Base-by-base conservation (phyloP, 2,329 filamentous ascomycete genomes). In the Pseudogymnoascus sp. region DNA sequence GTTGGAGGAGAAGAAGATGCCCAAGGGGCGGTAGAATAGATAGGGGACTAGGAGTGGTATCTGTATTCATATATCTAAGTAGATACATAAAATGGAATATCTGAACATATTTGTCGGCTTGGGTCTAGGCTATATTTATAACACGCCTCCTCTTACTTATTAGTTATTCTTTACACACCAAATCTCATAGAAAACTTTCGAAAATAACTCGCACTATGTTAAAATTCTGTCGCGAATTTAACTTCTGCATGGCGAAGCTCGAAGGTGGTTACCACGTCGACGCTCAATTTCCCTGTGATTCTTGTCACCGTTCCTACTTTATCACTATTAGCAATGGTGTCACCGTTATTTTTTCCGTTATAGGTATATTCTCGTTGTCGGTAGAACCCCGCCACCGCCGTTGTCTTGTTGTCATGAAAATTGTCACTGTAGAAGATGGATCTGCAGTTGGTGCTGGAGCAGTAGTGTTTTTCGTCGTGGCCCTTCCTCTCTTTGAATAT, bases 1-100 rank as follows among this genome's bases (percentile, higher is more conserved):
- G 16, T 73, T 96, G 70, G 91, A 92, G 72, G 89, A 91, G 65
- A 90, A 85, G 79, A 96, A 91, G 77, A 82, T 89, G 77, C 84
- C 86, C 0, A 90, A 88, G 57, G 68, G 65, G 16, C 63, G 66
- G 64, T 48, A 62, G 10, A 16, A 21, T 28, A 31, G 25, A 21
- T 4, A 39, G 3, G 34, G n/a, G 61, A 4, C n/a, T 19, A 8
- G 25, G 14, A 1, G 25, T 31, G 25, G 51, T 7, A 57, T 57
- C 51, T 19, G 28, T 57, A 57, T 36, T n/a, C 6, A 36, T 36
- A 34, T 57, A 57, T 57, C 28, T 34, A 57, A 21, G 7, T 54
- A 54, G n/a, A 6, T 36, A 57, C 10, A 57, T 57, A 57, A 57
- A 57, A 57, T 57, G 28, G 28, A 34, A 57, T 57, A 34, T 21